Base-by-base conservation (phyloP, 768 basidiomycete species). In the Tricholoma matsutake region DNA sequence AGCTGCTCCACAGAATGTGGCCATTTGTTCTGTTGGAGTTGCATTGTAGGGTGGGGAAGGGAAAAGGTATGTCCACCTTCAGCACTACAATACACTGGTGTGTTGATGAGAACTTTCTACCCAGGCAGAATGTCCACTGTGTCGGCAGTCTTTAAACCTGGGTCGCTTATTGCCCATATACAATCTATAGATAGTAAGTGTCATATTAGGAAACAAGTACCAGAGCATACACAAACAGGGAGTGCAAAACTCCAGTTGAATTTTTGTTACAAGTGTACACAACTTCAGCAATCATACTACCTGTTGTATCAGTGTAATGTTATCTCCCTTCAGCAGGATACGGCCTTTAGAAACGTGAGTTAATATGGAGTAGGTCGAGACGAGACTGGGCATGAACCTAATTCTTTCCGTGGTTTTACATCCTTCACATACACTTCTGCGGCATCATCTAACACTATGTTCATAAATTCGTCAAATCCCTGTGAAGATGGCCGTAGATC, bases 381-480 rank as follows among this genome's bases (percentile, higher is more conserved):
- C 20, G n/a, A 43, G 51, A 43, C 9, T 45, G 59, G 32, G 10
- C 37, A 75, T 85, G 59, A 64, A 94, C 95, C 96, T 41, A 98
- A 80, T 63, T 93, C 87, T 75, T 86, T 79, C 68, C 90, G 81
- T 49, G 93, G 91, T 76, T 95, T 92, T 57, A 85, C 87, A 62
- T 93, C 94, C 72, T 94, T 94, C 54, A 95, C 86, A 69, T 86
- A 96, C 10, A 97, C 88, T 74, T 99, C 96, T 56, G 86, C 84
- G 47, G 96, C 94, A 54, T 97, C 92, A 67, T 99, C 96, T 22
- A 99, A 77, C 35, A 98, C 92, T 31, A 99, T 77, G 71, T 99
- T 99, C 96, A 99, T 99, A 77, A 98, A 99, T 74, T 99, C 96
- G 72, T 99, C 96, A 68, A 99, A 99, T 41, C 96, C 96, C 96